Base-by-base conservation (phyloP, 371 early-diverging fungal genomes). In the Syncephalastrum sp. region DNA sequence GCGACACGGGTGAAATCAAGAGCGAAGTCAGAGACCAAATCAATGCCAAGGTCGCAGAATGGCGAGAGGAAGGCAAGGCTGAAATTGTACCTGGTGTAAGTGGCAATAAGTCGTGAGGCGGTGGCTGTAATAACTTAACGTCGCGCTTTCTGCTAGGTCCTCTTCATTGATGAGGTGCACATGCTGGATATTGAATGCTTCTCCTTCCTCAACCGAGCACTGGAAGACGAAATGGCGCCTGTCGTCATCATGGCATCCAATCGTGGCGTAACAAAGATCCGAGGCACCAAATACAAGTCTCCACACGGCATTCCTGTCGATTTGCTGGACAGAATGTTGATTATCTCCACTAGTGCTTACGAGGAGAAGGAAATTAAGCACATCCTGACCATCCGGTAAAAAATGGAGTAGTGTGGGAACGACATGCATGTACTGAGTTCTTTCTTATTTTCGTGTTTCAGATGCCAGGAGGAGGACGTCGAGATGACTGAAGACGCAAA, bases 101-200 rank as follows among this genome's bases (percentile, higher is more conserved):
- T 75, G n/a, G 19, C 8, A 10, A 5, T 2, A 3, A 3, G 17
- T 41, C 48, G 27, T 44, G 13, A 16, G 24, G 2, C 24, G 24
- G 47, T 15, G 51, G 27, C 43, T 27, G 45, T 43, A n/a, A 33
- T 23, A 44, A 23, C 54, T 38, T 46, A 50, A 16, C 54, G 13
- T 14, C 41, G 7, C 38, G 4, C 27, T 16, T 47, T 56, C 13
- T 47, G 57, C 6, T 69, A 84, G 84, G 88, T 97, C 8, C 82
- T 99, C 33, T 98, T 99, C 77, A 96, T 99, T 63, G 98, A 99
- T 67, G 99, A 99, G 77, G 96, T 97, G 27, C 98, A 99, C 73
- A 94, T 99, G 92, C 91, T 99, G 25, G 99, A 99, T 64, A 94
- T 97, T 60, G 99, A 99, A 74, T 97, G 98, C 74, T 99, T 98